phyloP scores from a whole-genome alignment of 108 stramenopile genomes.

The Stephanodiscus triporus region DNA sequence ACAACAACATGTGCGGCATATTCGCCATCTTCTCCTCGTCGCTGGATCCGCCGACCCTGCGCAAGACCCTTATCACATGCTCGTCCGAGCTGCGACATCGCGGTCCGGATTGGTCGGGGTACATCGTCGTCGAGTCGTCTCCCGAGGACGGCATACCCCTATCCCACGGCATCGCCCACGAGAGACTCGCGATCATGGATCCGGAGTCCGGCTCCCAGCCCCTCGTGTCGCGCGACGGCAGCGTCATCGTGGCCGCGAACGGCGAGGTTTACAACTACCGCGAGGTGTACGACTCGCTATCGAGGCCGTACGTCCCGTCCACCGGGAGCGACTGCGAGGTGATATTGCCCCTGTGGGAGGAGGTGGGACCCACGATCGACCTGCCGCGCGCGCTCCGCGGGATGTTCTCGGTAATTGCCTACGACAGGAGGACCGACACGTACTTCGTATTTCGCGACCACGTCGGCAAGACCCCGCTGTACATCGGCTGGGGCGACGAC shows the following conservation, averaged over 20 bases:
- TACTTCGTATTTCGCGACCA: constrained; percentile 95
- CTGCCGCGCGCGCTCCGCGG: constrained; percentile 83
- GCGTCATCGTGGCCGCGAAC: constrained; percentile 94
- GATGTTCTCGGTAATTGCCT: constrained; percentile 97
- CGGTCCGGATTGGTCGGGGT: constrained; percentile 98
- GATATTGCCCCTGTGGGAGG: constrained; percentile 91
- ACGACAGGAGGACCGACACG: constrained; percentile 84
- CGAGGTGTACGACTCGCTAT: constrained; percentile 82
- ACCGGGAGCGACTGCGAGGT: constrained; percentile 97
- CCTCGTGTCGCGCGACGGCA: constrained; percentile 77
- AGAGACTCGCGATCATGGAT: constrained; percentile 98
- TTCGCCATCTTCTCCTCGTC: constrained; percentile 95
- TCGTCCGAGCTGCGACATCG: constrained; percentile 92
- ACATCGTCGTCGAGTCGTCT: constrained; percentile 69
- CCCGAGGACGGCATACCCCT: constrained; percentile 44
- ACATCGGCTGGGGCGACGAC: constrained; percentile 96
- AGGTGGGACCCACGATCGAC: constrained; percentile 76
- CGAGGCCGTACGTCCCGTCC: constrained; percentile 74
- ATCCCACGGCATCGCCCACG: constrained; percentile 94
- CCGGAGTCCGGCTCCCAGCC: constrained; percentile 97
- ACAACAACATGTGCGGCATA: constrained; percentile 92
- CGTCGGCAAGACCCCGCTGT: constrained; percentile 96
- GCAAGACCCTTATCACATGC: constrained; percentile 88
- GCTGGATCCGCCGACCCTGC: constrained; percentile 82
- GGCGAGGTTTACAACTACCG: constrained; percentile 99